Evolutionary conservation across 2,329 filamentous ascomycete species (phyloP).

Genomic region (Didymella sp.): DNA sequence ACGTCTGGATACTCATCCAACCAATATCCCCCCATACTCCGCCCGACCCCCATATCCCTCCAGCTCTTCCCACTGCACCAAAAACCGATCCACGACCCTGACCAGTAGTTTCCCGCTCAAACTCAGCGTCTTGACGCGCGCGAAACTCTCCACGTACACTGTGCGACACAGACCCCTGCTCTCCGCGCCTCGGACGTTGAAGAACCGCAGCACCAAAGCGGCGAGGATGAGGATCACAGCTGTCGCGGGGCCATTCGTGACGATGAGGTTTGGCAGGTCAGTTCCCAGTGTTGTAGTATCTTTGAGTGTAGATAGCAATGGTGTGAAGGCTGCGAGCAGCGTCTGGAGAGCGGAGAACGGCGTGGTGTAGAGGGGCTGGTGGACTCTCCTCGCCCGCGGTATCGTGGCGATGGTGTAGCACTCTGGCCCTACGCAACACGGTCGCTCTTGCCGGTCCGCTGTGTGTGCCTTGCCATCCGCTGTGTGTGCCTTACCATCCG

Average conservation of each 20-base stretch:
- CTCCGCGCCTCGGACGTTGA: constrained; percentile 49
- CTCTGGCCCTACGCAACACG: constrained; percentile 29
- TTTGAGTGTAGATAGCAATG: constrained; percentile 53
- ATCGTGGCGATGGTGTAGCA: constrained; percentile 72
- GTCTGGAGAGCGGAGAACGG: constrained; percentile 72
- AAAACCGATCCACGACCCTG: constrained; percentile 74
- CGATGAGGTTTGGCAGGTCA: constrained; percentile 61
- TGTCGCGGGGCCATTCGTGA: constrained; percentile 89
- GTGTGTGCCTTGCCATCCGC: background rate
- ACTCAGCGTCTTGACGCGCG: constrained; percentile 81
- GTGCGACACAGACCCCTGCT: constrained; percentile 67
- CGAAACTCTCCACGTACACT: constrained; percentile 93
- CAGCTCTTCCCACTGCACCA: constrained; percentile 80
- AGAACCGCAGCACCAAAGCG: constrained; percentile 62
- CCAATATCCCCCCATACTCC: constrained; percentile 55
- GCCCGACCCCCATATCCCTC: constrained; percentile 52
- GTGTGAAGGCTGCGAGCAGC: constrained; percentile 66
- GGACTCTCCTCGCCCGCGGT: constrained; percentile 78
- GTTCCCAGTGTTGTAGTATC: constrained; percentile 14
- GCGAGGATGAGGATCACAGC: constrained; percentile 76
- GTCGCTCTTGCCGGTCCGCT: constrained; percentile 3
- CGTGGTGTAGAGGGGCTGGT: constrained; percentile 78
- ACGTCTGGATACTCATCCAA: constrained; percentile 15
- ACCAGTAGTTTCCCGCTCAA: constrained; percentile 81
- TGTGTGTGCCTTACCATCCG: background rate